Percentiles rank a stretch among this genome's conserved stretches.
phyloP scores from a whole-genome alignment of 148 eudicot genomes.

The Vaccinium darrowii region DNA sequence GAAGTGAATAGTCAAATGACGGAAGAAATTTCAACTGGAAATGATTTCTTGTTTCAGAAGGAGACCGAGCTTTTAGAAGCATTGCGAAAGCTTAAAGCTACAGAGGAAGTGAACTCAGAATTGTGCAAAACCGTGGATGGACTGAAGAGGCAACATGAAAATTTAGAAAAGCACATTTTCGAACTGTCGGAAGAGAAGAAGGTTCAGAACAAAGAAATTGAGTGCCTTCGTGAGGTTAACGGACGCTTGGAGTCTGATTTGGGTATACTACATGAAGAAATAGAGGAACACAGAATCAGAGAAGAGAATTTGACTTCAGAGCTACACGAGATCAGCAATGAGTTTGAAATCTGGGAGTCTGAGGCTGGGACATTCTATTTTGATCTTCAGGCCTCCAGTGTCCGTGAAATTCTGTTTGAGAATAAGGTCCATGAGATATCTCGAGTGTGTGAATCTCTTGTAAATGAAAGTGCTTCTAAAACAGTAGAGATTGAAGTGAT shows the following conservation, averaged over 20 bases:
- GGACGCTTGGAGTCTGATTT: conserved; percentile 53
- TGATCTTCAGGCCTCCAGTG: conserved; percentile 80
- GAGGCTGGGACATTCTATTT: conserved; percentile 88
- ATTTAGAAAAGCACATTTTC: conserved; percentile 40
- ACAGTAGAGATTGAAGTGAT: conserved; percentile 56
- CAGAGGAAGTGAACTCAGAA: conserved; percentile 41
- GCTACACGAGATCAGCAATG: conserved; percentile 67
- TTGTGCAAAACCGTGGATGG: conserved; percentile 44
- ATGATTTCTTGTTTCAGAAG: conserved; percentile 36
- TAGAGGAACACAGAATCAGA: conserved; percentile 56
- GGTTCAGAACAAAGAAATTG: conserved; percentile 50
- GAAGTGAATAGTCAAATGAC: conserved; percentile 42
- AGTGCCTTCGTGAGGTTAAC: conserved; percentile 50
- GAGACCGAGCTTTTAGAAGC: conserved; percentile 46
- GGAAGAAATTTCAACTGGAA: conserved; percentile 33
- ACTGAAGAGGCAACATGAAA: conserved; percentile 38
- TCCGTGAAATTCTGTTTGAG: conserved; percentile 63
- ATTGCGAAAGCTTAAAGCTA: conserved; percentile 38
- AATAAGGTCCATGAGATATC: conserved; percentile 74
- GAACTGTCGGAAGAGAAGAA: conserved; percentile 39
- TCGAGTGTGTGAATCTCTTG: conserved; percentile 60
- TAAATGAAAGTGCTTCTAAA: conserved; percentile 47
- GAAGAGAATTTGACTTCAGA: conserved; percentile 69
- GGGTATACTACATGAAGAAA: conserved; percentile 49
- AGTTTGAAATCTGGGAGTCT: conserved; percentile 84